These are phyloP conservation scores for Sapria himalayana DNA, from an alignment of 345 rosid species.

Conservation along the genomic window DNA sequence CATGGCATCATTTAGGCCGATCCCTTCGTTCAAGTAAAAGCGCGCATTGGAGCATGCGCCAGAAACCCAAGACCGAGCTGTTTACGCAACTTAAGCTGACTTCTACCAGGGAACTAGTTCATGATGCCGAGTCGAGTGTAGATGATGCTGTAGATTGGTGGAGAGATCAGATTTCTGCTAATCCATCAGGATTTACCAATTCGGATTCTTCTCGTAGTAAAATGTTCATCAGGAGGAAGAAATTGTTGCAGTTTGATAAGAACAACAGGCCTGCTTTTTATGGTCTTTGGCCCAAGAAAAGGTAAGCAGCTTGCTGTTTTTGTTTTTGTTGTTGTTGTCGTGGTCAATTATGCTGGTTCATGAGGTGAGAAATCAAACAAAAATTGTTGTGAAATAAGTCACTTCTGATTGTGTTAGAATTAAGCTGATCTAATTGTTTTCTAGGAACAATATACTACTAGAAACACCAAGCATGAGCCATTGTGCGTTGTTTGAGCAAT, in stretches of 20 bases:
- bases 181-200: conserved; percentile 8
- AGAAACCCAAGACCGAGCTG: conserved; percentile 42
- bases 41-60: conserved; percentile 62
- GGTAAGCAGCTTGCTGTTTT: conserved; percentile 21
- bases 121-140: conserved; percentile 21
- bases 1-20: conserved; percentile 46
- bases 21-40: conserved; percentile 18
- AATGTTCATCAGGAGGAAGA: conserved; percentile 24
- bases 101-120: conserved; percentile 15
- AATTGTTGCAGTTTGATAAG: conserved; percentile 77
- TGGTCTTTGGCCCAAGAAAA: conserved; percentile 74
- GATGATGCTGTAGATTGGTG: conserved; percentile 36
- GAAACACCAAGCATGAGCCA: too few relatives aligned
- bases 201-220: conserved; percentile 13
- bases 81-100: conserved; percentile 55
- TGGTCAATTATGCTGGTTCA: not conserved
- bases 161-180: conserved; percentile 21
- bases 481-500: too few relatives aligned
- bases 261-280: conserved; percentile 79
- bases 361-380: too few relatives aligned
- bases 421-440: too few relatives aligned
- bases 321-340: not conserved
- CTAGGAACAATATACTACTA: too few relatives aligned
- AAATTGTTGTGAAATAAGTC: too few relatives aligned
- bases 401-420: too few relatives aligned